Percentiles rank a stretch among this genome's conserved stretches.
These are phyloP conservation scores for Aspergillus fructus DNA, from an alignment of 2,329 filamentous ascomycete genomes.

Conservation along the genomic window DNA sequence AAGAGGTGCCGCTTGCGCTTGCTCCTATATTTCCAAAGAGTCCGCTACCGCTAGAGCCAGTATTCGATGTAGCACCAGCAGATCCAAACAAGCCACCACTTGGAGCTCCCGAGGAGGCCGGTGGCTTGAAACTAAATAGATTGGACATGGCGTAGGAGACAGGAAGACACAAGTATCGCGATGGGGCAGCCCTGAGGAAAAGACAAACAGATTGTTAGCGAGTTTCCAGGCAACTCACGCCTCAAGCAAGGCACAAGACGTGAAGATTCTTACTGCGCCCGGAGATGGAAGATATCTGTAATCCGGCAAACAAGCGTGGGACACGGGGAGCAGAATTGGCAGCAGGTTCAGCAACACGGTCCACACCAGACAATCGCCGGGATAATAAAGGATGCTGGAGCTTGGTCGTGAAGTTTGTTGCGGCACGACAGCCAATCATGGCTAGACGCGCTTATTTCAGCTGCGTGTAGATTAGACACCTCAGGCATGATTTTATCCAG, in stretches of 20 bases:
- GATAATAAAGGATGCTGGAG: background rate
- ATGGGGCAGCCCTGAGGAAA: conserved; percentile 25
- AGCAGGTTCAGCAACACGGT: background rate
- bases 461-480: conserved; percentile 13
- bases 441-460: conserved; percentile 13
- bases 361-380: conserved; percentile 5
- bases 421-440: conserved; percentile 7
- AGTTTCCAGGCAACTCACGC: background rate
- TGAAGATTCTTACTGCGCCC: conserved; percentile 25
- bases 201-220: conserved; percentile 8
- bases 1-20: conserved; percentile 28
- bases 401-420: conserved; percentile 7
- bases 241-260: conserved; percentile 1
- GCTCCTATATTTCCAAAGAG: conserved; percentile 45
- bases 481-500: background rate
- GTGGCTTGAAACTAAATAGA: conserved; percentile 27
- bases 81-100: conserved; percentile 35
- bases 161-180: conserved; percentile 19
- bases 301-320: conserved; percentile 4
- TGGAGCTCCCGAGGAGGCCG: conserved; percentile 36
- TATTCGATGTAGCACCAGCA: conserved; percentile 26
- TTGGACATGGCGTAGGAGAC: conserved; percentile 27
- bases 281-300: conserved; percentile 4
- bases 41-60: conserved; percentile 28
- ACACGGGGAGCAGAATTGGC: conserved; percentile 4